These are phyloP conservation scores for Hibiscus tridactylites DNA, from an alignment of 345 rosid species.

Conservation along the genomic window DNA sequence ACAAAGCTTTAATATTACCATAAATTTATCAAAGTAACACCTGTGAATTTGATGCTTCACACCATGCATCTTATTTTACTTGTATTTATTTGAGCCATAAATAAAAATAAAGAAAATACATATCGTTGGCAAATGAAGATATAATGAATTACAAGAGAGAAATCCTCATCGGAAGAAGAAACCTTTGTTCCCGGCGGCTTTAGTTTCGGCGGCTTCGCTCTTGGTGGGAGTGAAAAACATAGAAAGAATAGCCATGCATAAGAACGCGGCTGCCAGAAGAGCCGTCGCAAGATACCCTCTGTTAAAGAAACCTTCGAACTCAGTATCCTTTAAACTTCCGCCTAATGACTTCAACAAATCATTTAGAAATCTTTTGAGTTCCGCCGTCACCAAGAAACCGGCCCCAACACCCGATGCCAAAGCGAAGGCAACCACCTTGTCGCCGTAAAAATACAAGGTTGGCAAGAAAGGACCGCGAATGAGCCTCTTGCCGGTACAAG, in stretches of 20 bases:
- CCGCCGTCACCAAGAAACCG: not conserved
- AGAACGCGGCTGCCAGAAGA: constrained; percentile 1
- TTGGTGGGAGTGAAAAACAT: not conserved
- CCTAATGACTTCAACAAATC: not conserved
- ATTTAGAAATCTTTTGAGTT: not conserved
- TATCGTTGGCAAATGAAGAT: not conserved
- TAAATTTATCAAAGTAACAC: not conserved
- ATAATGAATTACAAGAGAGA: not conserved
- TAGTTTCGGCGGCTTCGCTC: not conserved
- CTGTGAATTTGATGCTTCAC: not conserved
- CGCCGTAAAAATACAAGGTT: not conserved
- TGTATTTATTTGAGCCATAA: not conserved
- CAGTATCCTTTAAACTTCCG: not conserved
- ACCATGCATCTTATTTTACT: not conserved
- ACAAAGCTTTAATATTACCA: not conserved
- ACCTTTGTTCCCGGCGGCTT: not conserved
- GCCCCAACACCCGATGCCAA: constrained; percentile 2
- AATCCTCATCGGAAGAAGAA: not conserved
- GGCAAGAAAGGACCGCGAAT: not conserved
- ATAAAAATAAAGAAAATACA: not conserved
- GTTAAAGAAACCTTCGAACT: constrained; percentile 2
- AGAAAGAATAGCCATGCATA: constrained; percentile 4
- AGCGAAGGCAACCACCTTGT: not conserved
- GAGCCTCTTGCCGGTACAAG: not conserved
- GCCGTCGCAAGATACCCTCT: not conserved